Evolutionary conservation across 106 monocot genomes (phyloP).

Genomic region (Acorus calamus): DNA sequence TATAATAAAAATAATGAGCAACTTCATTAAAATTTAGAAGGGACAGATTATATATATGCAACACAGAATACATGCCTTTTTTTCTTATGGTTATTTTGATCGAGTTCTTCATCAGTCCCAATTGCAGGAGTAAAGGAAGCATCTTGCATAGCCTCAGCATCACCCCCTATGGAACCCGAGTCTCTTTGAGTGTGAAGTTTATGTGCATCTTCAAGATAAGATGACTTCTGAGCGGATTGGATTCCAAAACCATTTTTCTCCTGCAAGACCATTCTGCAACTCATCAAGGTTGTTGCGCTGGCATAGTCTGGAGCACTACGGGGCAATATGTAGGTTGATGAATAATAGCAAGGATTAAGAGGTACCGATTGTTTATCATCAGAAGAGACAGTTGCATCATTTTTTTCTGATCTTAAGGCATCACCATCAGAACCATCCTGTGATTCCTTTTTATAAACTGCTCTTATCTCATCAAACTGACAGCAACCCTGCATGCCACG

Average conservation of each 20-base stretch:
- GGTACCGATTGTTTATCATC: conserved; percentile 7
- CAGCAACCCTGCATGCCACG: conserved; percentile 74
- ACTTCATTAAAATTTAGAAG: not conserved
- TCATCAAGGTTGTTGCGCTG: conserved; percentile 48
- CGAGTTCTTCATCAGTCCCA: conserved; percentile 28
- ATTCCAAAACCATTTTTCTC: conserved; percentile 29
- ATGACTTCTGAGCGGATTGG: conserved; percentile 14
- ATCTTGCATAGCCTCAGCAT: conserved; percentile 15
- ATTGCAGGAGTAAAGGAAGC: conserved; percentile 11
- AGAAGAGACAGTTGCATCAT: conserved; percentile 19
- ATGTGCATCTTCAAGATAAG: conserved; percentile 14
- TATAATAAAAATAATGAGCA: not conserved
- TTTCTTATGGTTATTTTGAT: conserved; percentile 57
- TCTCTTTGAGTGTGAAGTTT: conserved; percentile 20
- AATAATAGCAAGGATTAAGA: conserved; percentile 23
- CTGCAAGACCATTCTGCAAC: conserved; percentile 18
- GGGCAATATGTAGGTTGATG: conserved; percentile 33
- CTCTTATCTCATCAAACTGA: conserved; percentile 65
- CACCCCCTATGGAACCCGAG: conserved; percentile 4
- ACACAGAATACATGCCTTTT: conserved; percentile 35
- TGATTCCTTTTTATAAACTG: conserved; percentile 19
- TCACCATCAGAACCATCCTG: conserved; percentile 8
- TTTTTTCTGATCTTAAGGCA: conserved; percentile 16
- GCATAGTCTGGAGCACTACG: conserved; percentile 83
- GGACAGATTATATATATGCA: not conserved